Percentiles rank a stretch among this genome's conserved stretches.
phyloP scores from a whole-genome alignment of 768 basidiomycete species.

The Butyriboletus loyo region DNA sequence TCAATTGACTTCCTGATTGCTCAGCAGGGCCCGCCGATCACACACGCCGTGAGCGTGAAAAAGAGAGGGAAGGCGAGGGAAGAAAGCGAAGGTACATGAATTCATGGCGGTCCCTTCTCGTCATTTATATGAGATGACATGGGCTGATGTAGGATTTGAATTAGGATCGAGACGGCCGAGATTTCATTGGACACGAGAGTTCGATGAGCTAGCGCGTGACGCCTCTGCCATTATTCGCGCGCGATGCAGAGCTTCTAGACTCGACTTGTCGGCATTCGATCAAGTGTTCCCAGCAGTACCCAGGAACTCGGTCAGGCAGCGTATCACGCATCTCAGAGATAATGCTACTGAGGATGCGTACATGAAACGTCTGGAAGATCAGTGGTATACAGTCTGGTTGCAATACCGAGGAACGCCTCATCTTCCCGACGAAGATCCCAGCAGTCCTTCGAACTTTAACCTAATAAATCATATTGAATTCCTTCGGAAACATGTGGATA shows the following conservation, averaged over 20 bases:
- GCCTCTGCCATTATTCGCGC: slow-evolving; percentile 78
- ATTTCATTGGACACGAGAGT: slow-evolving; percentile 83
- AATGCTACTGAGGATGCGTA: slow-evolving; percentile 70
- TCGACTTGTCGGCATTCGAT: slow-evolving; percentile 71
- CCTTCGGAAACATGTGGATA: slow-evolving; percentile 77
- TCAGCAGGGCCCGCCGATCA: slow-evolving; percentile 46
- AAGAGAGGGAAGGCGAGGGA: slow-evolving; percentile 31
- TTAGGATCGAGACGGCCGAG: slow-evolving; percentile 49
- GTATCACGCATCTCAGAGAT: slow-evolving; percentile 58
- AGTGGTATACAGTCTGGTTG: slow-evolving; percentile 78
- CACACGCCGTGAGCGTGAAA: slow-evolving; percentile 32
- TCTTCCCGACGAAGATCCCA: slow-evolving; percentile 69
- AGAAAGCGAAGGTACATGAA: slow-evolving; percentile 28
- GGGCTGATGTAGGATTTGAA: slow-evolving; percentile 4
- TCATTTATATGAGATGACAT: neutral
- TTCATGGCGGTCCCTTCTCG: neutral
- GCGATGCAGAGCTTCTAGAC: slow-evolving; percentile 61
- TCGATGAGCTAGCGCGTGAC: slow-evolving; percentile 87
- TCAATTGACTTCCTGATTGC: slow-evolving; percentile 49
- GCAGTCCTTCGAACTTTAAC: slow-evolving; percentile 71
- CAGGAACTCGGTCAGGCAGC: slow-evolving; percentile 67
- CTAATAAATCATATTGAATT: slow-evolving; percentile 80
- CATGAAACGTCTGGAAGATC: slow-evolving; percentile 72
- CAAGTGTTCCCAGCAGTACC: slow-evolving; percentile 80
- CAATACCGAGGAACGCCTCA: slow-evolving; percentile 62